Evolutionary conservation across 148 eudicot genomes (phyloP), one percentile per base, ranked within the genome.

Genomic region (Chenopodium formosanum): DNA sequence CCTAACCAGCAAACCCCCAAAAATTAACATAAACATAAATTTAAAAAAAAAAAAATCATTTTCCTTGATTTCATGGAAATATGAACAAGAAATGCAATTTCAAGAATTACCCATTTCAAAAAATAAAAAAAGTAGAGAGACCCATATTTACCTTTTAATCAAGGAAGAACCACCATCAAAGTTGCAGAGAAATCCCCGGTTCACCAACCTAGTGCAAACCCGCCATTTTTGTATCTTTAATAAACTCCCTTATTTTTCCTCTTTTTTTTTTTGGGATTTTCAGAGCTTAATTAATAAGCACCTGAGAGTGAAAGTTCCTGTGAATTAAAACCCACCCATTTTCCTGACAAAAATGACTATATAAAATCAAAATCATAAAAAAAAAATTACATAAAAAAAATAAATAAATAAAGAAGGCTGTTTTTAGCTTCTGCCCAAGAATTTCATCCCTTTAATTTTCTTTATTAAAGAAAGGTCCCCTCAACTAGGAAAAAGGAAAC

Each of bases 101-200:
- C 16, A 63, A 70, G 64, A 80, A 48, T 13, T 80, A 84, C 77
- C 77, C 53, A 80, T 16, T 14, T 22, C 31, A 64, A 73, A 70
- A 70, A 82, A 77, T 27, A 22, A 6, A 63, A 62, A 62, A 63
- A 72, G 23, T 27, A 50, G n/a, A 52, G 75, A 60, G 37, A 75
- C 78, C 83, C 78, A 64, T 27, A 27, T 16, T 72, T 46, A 84
- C 84, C 84, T 81, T 66, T 6, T 0, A 27, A 40, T 73, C 29
- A 77, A 81, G 83, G 84, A 64, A 77, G 78, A 81, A 81, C 77
- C 84, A 65, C 78, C 86, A 84, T 84, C 84, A 84, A 84, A 73
- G 79, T 81, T 78, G 64, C 37, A 84, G 77, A 73, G 74, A 73
- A 77, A 77, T 44, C 37, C 19, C 62, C n/a, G 77, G 78, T 79